Evolutionary conservation across 2,329 filamentous ascomycete genomes (phyloP), one percentile per base, ranked within the genome.

Genomic region (Cytospora paraplurivora): DNA sequence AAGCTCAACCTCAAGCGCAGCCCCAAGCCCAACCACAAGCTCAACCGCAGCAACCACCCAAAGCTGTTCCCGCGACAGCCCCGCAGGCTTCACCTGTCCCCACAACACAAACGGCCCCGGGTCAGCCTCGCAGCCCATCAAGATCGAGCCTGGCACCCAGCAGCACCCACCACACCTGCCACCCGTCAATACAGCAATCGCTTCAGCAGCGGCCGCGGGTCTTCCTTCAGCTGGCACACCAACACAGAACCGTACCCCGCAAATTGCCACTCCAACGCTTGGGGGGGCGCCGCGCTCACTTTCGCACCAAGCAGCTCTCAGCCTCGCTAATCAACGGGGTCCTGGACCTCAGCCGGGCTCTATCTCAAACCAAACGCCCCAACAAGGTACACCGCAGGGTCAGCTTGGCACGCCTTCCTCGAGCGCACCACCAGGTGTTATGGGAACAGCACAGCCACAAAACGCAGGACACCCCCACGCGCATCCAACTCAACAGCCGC

Each of bases 281-380:
- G 74, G 76, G 8, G 74, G 76, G 8, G 74, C 73, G 11, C 76
- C 78, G 1, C 75, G 77, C 17, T 76, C 82, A 3, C 75, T 83
- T 35, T 81, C 77, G 34, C 81, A 83, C 69, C 79, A 80, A 17
- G 81, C 77, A 51, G 82, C 80, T n/a, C 76, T 83, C 67, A 78
- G 74, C 59, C 73, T 80, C 34, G 80, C 79, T n/a, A 82, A 79
- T 66, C 79, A 79, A 63, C 72, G 70, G 19, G 69, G 71, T 70
- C 75, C 66, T 49, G 69, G 71, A 70, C 75, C 66, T 49, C 74
- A 73, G 66, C 63, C 71, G 52, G 72, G 67, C 11, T 33, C 62
- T 11, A 62, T 69, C 13, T 37, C 69, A n/a, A 67, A 62, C 7
- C 66, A 66, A 11, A 62, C 69, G 2, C 44, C 51, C 38, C 65